Evolutionary conservation across 345 rosid species (phyloP), one percentile per base, ranked within the genome.

Genomic region (Hibiscus trionum): DNA sequence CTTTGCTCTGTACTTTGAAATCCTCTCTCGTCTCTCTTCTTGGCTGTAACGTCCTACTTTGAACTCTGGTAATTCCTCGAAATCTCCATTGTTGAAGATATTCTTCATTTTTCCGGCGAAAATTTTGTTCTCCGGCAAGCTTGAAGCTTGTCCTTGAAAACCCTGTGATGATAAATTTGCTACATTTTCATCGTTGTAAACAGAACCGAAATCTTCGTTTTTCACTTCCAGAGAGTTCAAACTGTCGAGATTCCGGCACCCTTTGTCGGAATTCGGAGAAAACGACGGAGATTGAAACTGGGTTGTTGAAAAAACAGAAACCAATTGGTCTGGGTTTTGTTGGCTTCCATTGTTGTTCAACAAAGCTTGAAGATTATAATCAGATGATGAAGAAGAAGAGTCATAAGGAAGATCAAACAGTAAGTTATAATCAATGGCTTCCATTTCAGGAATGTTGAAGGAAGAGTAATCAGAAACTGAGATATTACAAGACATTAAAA

Each of bases 1-100:
- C 76, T 93, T 93, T 60, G 98, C 98, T 87, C 89, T 91, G 56
- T 93, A 93, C 84, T 87, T 93, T 11, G 85, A 86, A 75, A 93
- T 93, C 81, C 80, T 91, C 68, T 93, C 96, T 78, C 85, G 85
- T 72, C 96, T 88, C 76, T 93, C 97, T 78, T 90, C 94, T 50
- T 87, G 91, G 72, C 79, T 91, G 80, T 90, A 93, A 49, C 94
- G 91, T 31, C 90, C 93, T 1, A 90, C 91, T 71, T 87, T 91
- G 56, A 82, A 78, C 9, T 7, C 42, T 37, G 42, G 42, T 31
- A 31, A 31, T 31, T 5, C 42, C 42, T 37, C 42, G 42, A 37
- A 37, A 37, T 37, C 42, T 37, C 42, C 42, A 6, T 37, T 37
- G 8, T 0, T 37, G 7, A 37, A 37, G 42, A 37, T 5, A 37